A percentile compares a stretch with the other conserved stretches of the same genome.
phyloP scores from a whole-genome alignment of 805 yeast genomes.

The Blastobotrys robertii region DNA sequence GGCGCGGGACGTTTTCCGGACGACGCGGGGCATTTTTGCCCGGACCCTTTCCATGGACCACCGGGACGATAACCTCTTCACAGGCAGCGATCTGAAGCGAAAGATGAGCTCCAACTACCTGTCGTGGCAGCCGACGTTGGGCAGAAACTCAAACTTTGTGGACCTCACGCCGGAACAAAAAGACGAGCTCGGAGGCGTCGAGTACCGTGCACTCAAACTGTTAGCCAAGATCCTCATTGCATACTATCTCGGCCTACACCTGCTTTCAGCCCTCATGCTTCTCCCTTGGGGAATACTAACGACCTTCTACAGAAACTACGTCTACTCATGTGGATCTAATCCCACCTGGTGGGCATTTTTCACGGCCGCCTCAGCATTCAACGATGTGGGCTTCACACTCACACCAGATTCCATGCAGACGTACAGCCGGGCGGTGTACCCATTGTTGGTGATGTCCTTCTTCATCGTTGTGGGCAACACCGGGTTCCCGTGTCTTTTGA shows the following conservation, averaged over 20 bases:
- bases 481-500: conserved; percentile 77
- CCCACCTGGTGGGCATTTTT: conserved; percentile 94
- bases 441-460: conserved; percentile 52
- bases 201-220: conserved; percentile 78
- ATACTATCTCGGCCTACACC: conserved; percentile 72
- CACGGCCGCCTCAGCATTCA: conserved; percentile 68
- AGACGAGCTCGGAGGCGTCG: conserved; percentile 95
- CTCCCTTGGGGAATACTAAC: conserved; percentile 38
- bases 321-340: conserved; percentile 49
- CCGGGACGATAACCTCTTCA: no score
- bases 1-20: not conserved
- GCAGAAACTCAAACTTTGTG: conserved; percentile 87
- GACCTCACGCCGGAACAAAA: conserved; percentile 74
- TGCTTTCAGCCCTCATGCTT: conserved; percentile 41
- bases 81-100: not conserved
- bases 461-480: conserved; percentile 89
- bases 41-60: no score
- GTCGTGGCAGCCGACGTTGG: conserved; percentile 86
- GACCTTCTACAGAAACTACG: conserved; percentile 16
- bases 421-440: conserved; percentile 55
- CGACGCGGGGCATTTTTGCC: no score
- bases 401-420: conserved; percentile 72
- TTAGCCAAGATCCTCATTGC: conserved; percentile 51
- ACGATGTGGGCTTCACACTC: conserved; percentile 76
- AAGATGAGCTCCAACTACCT: conserved; percentile 42